Evolutionary conservation across 2,329 filamentous ascomycete species (phyloP).

Genomic region (Venturia effusa): DNA sequence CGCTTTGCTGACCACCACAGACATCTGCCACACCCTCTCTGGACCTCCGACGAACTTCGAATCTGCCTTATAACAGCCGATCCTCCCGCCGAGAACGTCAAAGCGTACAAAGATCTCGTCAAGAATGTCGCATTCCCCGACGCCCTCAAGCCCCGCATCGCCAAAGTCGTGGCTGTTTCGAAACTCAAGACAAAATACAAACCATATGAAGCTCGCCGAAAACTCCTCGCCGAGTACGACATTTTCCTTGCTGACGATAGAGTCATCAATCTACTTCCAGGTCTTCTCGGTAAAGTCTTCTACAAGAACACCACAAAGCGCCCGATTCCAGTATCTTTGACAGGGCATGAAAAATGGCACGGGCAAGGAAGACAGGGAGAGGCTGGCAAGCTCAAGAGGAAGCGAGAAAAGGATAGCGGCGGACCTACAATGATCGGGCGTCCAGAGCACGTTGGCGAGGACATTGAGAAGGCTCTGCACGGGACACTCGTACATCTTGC

Average conservation of each 20-base stretch:
- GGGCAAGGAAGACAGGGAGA: constrained; percentile 5
- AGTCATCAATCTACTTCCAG: constrained; percentile 61
- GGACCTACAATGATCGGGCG: constrained; percentile 40
- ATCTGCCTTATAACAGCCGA: constrained; percentile 81
- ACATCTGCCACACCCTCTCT: constrained; percentile 63
- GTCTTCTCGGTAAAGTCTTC: constrained; percentile 80
- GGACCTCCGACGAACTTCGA: constrained; percentile 52
- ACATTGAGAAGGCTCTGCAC: constrained; percentile 67
- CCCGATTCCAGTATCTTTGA: constrained; percentile 71
- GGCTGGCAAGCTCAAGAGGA: constrained; percentile 20
- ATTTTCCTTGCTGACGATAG: constrained; percentile 89
- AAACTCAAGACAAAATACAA: constrained; percentile 87
- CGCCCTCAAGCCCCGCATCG: constrained; percentile 36
- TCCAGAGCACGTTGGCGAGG: constrained; percentile 59
- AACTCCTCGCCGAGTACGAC: constrained; percentile 78
- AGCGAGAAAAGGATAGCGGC: constrained; percentile 46
- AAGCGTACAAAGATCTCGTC: constrained; percentile 82
- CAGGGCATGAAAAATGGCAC: constrained; percentile 37
- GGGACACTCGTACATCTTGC: constrained; percentile 73
- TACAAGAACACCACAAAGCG: constrained; percentile 76
- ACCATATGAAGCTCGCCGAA: constrained; percentile 76
- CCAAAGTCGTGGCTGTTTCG: constrained; percentile 61
- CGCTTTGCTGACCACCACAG: constrained; percentile 16
- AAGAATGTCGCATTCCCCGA: constrained; percentile 51
- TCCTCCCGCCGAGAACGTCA: constrained; percentile 44